These are phyloP conservation scores for Calocybe gangraenosa DNA, from an alignment of 768 basidiomycete species.

Conservation along the genomic window DNA sequence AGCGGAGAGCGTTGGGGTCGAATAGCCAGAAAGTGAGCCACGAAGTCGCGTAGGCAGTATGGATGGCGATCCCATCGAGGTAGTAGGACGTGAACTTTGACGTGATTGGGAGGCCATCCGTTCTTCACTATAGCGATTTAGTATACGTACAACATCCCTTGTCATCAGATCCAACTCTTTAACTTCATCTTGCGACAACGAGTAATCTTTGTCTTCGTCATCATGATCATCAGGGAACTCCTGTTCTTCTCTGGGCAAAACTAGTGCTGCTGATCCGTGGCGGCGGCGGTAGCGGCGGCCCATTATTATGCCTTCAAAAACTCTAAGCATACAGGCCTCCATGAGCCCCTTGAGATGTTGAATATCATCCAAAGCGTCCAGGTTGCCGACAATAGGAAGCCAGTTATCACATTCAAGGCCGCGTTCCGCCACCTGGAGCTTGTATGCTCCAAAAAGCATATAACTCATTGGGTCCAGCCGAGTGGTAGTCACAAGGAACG, in stretches of 20 bases:
- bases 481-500: conserved; percentile 75
- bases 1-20: conserved; percentile 48
- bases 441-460: conserved; percentile 86
- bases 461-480: conserved; percentile 86
- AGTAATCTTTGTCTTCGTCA: conserved; percentile 51
- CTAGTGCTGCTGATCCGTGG: conserved; percentile 22
- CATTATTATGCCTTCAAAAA: conserved; percentile 80
- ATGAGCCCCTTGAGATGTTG: conserved; percentile 74
- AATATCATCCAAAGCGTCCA: conserved; percentile 77
- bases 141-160: conserved; percentile 65
- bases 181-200: conserved; percentile 65
- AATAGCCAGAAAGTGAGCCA: conserved; percentile 49
- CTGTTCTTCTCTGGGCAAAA: conserved; percentile 42
- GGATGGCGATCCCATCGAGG: conserved; percentile 54
- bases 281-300: conserved; percentile 30
- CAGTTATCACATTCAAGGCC: conserved; percentile 89
- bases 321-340: conserved; percentile 82
- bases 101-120: conserved; percentile 52
- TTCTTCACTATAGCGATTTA: conserved; percentile 71
- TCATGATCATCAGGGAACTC: conserved; percentile 43
- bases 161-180: conserved; percentile 74
- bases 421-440: conserved; percentile 60
- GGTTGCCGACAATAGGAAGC: conserved; percentile 77
- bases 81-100: conserved; percentile 61
- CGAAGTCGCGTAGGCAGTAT: conserved; percentile 31